Evolutionary conservation across 2,329 filamentous ascomycete genomes (phyloP).

Genomic region (Endocalyx cinctus): DNA sequence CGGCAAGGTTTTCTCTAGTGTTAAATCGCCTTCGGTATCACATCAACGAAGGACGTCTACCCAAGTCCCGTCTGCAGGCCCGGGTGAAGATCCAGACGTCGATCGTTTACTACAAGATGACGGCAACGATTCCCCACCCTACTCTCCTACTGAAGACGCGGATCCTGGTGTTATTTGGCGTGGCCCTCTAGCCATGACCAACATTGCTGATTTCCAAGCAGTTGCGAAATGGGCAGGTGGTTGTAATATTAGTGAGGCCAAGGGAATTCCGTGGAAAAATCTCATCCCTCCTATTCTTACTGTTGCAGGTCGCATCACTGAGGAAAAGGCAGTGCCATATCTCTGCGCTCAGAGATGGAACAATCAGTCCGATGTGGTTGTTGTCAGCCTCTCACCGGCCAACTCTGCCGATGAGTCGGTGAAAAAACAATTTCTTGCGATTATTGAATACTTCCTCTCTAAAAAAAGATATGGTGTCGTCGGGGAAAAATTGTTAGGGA

Average conservation of each 20-base stretch:
- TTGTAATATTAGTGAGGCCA: conserved; percentile 63
- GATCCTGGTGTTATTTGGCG: conserved; percentile 75
- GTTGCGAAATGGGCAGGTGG: conserved; percentile 82
- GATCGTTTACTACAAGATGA: conserved; percentile 84
- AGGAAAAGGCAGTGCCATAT: conserved; percentile 82
- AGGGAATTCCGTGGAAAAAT: conserved; percentile 59
- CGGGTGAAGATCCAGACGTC: conserved; percentile 79
- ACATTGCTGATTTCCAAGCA: conserved; percentile 69
- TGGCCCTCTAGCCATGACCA: conserved; percentile 71
- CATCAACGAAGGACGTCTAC: conserved; percentile 45
- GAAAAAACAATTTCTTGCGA: conserved; percentile 60
- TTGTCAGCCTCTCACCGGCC: conserved; percentile 63
- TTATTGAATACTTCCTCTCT: conserved; percentile 83
- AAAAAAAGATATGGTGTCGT: conserved; percentile 86
- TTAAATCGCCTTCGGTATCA: conserved; percentile 64
- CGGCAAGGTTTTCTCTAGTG: conserved; percentile 77
- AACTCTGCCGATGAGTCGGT: conserved; percentile 54
- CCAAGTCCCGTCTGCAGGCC: conserved; percentile 43
- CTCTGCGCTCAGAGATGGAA: conserved; percentile 83
- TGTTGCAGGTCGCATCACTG: conserved; percentile 75
- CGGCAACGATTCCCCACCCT: conserved; percentile 72
- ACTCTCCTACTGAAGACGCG: conserved; percentile 72
- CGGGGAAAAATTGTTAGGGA: conserved; percentile 66
- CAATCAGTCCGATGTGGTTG: conserved; percentile 75
- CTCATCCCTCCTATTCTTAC: conserved; percentile 67